A percentile compares a stretch with the other conserved stretches of the same genome.
phyloP scores from a whole-genome alignment of 1,139 yeast species.

The Scheffersomyces illinoinensis region DNA sequence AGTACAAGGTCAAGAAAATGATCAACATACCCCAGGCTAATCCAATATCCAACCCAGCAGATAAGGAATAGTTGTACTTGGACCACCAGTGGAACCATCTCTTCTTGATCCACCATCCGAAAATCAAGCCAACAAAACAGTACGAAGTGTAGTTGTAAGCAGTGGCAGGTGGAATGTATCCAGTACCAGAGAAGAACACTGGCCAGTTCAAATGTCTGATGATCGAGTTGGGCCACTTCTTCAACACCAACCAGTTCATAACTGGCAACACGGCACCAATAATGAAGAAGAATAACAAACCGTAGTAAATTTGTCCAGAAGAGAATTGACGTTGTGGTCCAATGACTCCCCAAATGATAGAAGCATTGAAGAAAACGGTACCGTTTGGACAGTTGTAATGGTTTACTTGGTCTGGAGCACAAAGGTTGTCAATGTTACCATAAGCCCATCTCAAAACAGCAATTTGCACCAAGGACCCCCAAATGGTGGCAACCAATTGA shows the following conservation, averaged over 20 bases:
- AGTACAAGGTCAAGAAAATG: conserved; percentile 42
- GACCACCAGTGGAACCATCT: conserved; percentile 62
- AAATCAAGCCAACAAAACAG: conserved; percentile 35
- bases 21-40: conserved; percentile 52
- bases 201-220: conserved; percentile 50
- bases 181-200: conserved; percentile 50
- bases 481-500: conserved; percentile 47
- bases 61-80: conserved; percentile 59
- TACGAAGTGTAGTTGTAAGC: conserved; percentile 45
- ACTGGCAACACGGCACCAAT: conserved; percentile 40
- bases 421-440: conserved; percentile 47
- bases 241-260: conserved; percentile 47
- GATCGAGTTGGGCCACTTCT: conserved; percentile 48
- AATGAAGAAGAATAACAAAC: conserved; percentile 42
- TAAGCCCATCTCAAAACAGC: conserved; percentile 48
- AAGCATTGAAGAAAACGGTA: conserved; percentile 45
- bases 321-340: conserved; percentile 43
- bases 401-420: conserved; percentile 41
- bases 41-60: conserved; percentile 61
- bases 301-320: conserved; percentile 38
- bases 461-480: conserved; percentile 47
- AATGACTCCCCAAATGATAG: conserved; percentile 51
- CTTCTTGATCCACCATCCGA: conserved; percentile 36
- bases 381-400: conserved; percentile 47
- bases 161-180: conserved; percentile 50